Conservation (phyloP, 768 basidiomycete species). For the Crassisporium funariophilum region DNA sequence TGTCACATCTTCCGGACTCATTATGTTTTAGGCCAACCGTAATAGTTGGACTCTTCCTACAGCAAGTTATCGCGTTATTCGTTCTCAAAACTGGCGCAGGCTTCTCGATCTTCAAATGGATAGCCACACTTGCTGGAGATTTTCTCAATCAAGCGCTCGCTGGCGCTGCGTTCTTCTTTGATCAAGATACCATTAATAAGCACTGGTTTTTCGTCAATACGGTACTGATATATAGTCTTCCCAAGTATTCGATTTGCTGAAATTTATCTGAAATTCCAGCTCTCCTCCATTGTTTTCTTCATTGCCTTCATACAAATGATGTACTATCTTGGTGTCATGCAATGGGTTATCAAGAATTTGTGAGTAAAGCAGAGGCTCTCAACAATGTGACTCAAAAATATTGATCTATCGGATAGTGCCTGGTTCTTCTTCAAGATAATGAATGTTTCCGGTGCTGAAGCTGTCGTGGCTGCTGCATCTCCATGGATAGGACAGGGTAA, state of each 20-base stretch:
- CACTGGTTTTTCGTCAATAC: constrained; percentile 88
- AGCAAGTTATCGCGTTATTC: constrained; percentile 86
- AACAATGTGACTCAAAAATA: constrained; percentile 3
- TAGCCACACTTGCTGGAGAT: constrained; percentile 78
- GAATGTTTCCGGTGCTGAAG: constrained; percentile 89
- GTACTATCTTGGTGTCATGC: constrained; percentile 90
- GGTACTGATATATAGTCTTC: constrained; percentile 37
- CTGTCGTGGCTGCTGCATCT: constrained; percentile 86
- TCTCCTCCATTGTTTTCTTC: constrained; percentile 89
- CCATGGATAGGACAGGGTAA: constrained; percentile 85
- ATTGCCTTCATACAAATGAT: constrained; percentile 91
- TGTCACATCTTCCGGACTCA: background rate
- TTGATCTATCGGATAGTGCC: constrained; percentile 47
- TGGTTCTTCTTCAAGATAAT: constrained; percentile 91
- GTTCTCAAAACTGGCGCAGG: constrained; percentile 86
- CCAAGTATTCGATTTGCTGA: constrained; percentile 8
- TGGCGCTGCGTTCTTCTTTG: constrained; percentile 86
- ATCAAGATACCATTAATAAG: constrained; percentile 59
- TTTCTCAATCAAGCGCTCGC: constrained; percentile 69
- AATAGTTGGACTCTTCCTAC: constrained; percentile 81
- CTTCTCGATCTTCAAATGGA: constrained; percentile 81
- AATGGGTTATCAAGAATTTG: constrained; percentile 90
- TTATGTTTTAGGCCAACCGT: constrained; percentile 67
- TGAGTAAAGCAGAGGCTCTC: too few species aligned
- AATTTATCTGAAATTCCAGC: constrained; percentile 34